phyloP scores from a whole-genome alignment of 106 monocot genomes.

The Phalaenopsis equestris region DNA sequence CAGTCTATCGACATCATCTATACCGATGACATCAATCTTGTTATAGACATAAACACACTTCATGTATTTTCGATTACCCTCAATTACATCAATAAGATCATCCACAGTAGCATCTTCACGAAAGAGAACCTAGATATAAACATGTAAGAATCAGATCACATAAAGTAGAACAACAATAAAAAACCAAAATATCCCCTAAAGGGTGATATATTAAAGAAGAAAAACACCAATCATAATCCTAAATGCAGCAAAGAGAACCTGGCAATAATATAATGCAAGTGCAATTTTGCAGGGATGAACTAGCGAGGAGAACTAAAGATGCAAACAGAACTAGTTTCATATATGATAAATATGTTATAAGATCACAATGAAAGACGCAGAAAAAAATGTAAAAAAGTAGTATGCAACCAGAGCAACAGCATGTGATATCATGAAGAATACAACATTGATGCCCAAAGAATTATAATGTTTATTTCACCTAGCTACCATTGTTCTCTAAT shows the following conservation, averaged over 20 bases:
- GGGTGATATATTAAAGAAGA: not conserved
- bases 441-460: not conserved
- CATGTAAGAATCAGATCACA: not conserved
- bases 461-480: not conserved
- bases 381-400: not conserved
- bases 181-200: too few relatives aligned
- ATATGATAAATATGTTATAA: not conserved
- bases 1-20: slow-evolving; percentile 93
- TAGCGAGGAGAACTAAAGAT: not conserved
- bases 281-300: not conserved
- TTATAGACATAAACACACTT: slow-evolving; percentile 98
- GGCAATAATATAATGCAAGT: not conserved
- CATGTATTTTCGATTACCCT: slow-evolving; percentile 97
- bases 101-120: slow-evolving; percentile 98
- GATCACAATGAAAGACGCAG: not conserved
- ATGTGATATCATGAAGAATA: not conserved
- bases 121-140: slow-evolving; percentile 59
- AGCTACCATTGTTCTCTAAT: not conserved
- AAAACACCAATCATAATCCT: not conserved
- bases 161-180: not conserved
- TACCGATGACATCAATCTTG: slow-evolving; percentile 99
- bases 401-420: not conserved
- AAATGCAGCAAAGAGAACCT: not conserved
- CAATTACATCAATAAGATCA: slow-evolving; percentile 98
- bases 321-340: not conserved